Base-by-base conservation (phyloP, 163 green algal species). In the Trebouxia gelatinosa region DNA sequence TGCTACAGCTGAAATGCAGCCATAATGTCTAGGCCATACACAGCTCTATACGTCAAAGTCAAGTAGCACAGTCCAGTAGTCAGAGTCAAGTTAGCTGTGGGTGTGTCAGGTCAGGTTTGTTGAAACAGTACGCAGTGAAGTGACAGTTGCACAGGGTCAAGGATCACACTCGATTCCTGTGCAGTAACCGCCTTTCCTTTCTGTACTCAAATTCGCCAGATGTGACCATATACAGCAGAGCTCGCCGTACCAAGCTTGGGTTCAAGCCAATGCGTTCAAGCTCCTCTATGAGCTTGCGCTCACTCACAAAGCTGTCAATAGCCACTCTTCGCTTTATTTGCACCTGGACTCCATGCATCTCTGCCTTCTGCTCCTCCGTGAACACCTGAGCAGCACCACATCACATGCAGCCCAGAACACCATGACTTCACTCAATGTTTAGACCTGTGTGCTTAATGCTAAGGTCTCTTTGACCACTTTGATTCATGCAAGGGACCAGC, bases 321-420 rank as follows among this genome's bases (percentile, higher is more conserved):
- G 90, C 82, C 38, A 95, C 77, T 13, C 91, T 85, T 40, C 90
- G 83, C 71, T 88, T 85, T 70, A 97, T 90, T 75, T 94, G 89
- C 67, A 90, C 87, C 82, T 95, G 88, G 51, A 95, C 83, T 48
- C 78, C 58, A 21, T 86, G 83, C 23, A 95, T 62, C 82, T 95
- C 89, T 70, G 84, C 82, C 35, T 87, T 84, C 80, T 94, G 83
- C 78, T 92, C 90, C 5, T 87, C 82, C 5, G 75, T 90, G 75
- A 91, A 86, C 13, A 87, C 83, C 19, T 80, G 77, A 1, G 80
- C 54, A 71, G 32, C 3, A n/a, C 21, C 17, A 19, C 46, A 57
- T 57, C 19, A n/a, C 2, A n/a, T 57, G 2, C 21, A n/a, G 46
- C 46, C 46, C 19, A 19, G 17, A 16, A 57, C 46, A n/a, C 21